These are phyloP conservation scores for Exophiala calicioides DNA, from an alignment of 2,329 filamentous ascomycete species.

Conservation along the genomic window DNA sequence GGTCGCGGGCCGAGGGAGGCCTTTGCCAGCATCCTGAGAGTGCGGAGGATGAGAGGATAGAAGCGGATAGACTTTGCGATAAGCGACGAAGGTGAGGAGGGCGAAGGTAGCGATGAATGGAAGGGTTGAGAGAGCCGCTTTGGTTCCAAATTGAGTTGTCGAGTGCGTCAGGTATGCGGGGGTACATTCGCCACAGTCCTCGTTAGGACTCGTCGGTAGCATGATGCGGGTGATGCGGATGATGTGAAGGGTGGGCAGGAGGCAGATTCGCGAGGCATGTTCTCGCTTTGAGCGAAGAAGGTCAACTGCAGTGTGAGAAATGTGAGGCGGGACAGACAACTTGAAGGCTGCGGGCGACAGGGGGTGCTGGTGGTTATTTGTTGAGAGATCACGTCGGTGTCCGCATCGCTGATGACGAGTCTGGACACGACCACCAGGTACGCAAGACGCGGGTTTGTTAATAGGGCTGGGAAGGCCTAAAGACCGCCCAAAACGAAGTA, in stretches of 20 bases:
- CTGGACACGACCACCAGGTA: too few relatives aligned
- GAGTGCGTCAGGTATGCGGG: constrained; percentile 24
- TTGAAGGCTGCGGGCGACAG: too few relatives aligned
- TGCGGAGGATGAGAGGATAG: constrained; percentile 50
- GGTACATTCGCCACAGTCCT: constrained; percentile 36
- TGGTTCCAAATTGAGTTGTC: constrained; percentile 26
- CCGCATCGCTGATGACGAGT: too few relatives aligned
- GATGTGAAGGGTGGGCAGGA: neutral
- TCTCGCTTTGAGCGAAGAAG: constrained; percentile 2
- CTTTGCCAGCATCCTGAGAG: constrained; percentile 19
- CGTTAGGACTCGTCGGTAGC: constrained; percentile 23
- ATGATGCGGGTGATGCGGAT: constrained; percentile 16
- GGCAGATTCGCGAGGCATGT: constrained; percentile 18
- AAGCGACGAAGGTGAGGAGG: constrained; percentile 62
- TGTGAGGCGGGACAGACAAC: too few relatives aligned
- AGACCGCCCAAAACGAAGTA: too few relatives aligned
- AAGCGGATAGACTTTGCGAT: constrained; percentile 70
- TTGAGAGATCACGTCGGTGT: too few relatives aligned
- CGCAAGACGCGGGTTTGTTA: too few relatives aligned
- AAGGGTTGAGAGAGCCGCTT: constrained; percentile 58
- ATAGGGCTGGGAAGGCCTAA: too few relatives aligned
- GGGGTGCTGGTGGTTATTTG: too few relatives aligned
- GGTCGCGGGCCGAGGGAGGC: constrained; percentile 24
- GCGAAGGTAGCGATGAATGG: constrained; percentile 73
- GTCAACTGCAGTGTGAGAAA: neutral